Evolutionary conservation across 2,329 filamentous ascomycete genomes (phyloP).

Genomic region (Acarospora socialis): DNA sequence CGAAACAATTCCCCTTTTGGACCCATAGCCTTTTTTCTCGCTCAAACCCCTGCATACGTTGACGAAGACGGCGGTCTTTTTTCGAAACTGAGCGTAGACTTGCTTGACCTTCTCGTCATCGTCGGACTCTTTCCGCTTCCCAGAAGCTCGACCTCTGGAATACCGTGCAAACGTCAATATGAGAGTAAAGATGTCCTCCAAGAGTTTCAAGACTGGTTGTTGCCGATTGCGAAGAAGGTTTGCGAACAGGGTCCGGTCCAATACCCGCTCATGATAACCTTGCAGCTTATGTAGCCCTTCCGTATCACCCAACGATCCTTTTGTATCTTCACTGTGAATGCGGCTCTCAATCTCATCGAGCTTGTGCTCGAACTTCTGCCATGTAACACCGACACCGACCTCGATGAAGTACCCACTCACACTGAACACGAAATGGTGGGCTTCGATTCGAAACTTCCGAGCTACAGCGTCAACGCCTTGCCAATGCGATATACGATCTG

Average conservation of each 20-base stretch:
- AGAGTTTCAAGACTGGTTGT: slow-evolving; percentile 52
- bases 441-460: slow-evolving; percentile 56
- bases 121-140: slow-evolving; percentile 23
- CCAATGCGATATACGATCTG: slow-evolving; percentile 1
- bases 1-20: slow-evolving; percentile 17
- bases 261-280: slow-evolving; percentile 54
- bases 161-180: slow-evolving; percentile 53
- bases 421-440: slow-evolving; percentile 62
- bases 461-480: slow-evolving; percentile 26
- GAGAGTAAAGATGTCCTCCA: slow-evolving; percentile 61
- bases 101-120: slow-evolving; percentile 28
- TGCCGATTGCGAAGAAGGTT: slow-evolving; percentile 64
- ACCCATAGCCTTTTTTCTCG: slow-evolving; percentile 44
- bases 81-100: slow-evolving; percentile 52
- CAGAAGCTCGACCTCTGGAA: slow-evolving; percentile 24
- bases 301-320: slow-evolving; percentile 32
- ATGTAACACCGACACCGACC: slow-evolving; percentile 57
- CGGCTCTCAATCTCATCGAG: slow-evolving; percentile 48
- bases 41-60: slow-evolving; percentile 54
- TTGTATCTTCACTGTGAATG: slow-evolving; percentile 35
- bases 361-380: slow-evolving; percentile 54
- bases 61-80: slow-evolving; percentile 61
- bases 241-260: slow-evolving; percentile 62
- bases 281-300: slow-evolving; percentile 54
- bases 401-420: slow-evolving; percentile 70